Evolutionary conservation across 108 stramenopile species (phyloP), one percentile per base, ranked within the genome.

Genomic region (Cyclotella atomus): DNA sequence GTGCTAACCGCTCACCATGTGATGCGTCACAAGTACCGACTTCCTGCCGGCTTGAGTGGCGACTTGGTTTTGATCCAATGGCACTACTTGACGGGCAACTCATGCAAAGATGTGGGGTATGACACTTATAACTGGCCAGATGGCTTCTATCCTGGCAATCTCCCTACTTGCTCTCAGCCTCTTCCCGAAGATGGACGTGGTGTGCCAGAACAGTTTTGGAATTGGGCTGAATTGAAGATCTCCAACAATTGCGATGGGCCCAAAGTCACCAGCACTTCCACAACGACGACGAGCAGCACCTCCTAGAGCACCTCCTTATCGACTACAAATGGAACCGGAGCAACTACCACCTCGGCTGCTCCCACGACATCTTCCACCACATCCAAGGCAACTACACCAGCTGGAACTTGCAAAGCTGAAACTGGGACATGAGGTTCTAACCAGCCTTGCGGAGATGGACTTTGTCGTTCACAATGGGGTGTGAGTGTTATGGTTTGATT

Each of bases 51-150:
- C 5, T 28, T 71, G 44, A 43, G 54, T 20, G 70, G 70, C 16
- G 70, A 71, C 33, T 44, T 81, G 36, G 76, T 87, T 10, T 53
- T 89, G 19, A 45, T 41, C 38, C 38, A 41, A 41, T 41, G 38
- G 38, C 38, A 41, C 38, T 41, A 92, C 68, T 21, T 85, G 15
- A 92, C 89, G 0, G 91, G 82, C 16, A 92, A 92, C 44, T 68
- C 67, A 24, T 76, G 75, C 35, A 61, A 47, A 49, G 46, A 59
- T 36, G 56, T 33, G 23, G 74, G 74, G 28, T 75, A 75, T 33
- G 65, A 76, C 60, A 53, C 25, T 9, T 76, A 76, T 45, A 34
- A 60, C 25, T 76, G 75, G 75, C 75, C 75, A 9, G 61, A 33
- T 5, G 60, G 59, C 7, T 60, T 68, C 27, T 20, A 54, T 21